A percentile compares a stretch with the other conserved stretches of the same genome.
phyloP scores from a whole-genome alignment of 2,329 filamentous ascomycete species.

The Pseudogymnoascus sp. region DNA sequence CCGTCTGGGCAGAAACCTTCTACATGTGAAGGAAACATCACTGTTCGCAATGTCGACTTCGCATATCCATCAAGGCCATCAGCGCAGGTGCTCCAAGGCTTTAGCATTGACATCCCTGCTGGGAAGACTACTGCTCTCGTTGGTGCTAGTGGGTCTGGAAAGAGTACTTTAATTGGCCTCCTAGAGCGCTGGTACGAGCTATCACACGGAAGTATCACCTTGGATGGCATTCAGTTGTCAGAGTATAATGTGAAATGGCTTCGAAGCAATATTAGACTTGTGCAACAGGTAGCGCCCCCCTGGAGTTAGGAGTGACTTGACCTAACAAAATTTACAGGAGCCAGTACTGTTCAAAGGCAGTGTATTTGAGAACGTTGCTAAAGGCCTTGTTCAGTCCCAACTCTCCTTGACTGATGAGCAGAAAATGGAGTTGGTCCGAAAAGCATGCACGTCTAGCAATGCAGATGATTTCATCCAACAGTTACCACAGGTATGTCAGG shows the following conservation, averaged over 20 bases:
- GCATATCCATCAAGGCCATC: slow-evolving; percentile 29
- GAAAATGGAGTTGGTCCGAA: slow-evolving; percentile 36
- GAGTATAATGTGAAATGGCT: slow-evolving; percentile 27
- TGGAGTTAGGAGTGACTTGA: neutral
- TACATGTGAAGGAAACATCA: slow-evolving; percentile 23
- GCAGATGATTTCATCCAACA: slow-evolving; percentile 45
- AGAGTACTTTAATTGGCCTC: slow-evolving; percentile 32
- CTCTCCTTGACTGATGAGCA: slow-evolving; percentile 16
- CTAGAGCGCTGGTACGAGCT: slow-evolving; percentile 36
- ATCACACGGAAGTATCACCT: slow-evolving; percentile 26
- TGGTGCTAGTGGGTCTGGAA: slow-evolving; percentile 33
- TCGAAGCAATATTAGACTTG: slow-evolving; percentile 18
- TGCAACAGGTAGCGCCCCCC: slow-evolving; percentile 16
- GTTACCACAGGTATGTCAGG: slow-evolving; percentile 43
- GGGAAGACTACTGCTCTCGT: slow-evolving; percentile 16
- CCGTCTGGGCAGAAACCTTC: slow-evolving; percentile 26
- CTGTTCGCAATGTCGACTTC: slow-evolving; percentile 30
- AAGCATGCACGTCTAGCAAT: slow-evolving; percentile 43
- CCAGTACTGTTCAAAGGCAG: slow-evolving; percentile 18
- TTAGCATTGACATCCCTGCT: slow-evolving; percentile 18
- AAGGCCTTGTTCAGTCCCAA: slow-evolving; percentile 35
- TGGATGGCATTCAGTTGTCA: slow-evolving; percentile 31
- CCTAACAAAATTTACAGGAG: slow-evolving; percentile 29
- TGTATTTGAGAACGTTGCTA: slow-evolving; percentile 43
- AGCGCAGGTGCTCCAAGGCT: slow-evolving; percentile 26